Base-by-base conservation (phyloP, 2,329 filamentous ascomycete genomes). In the Fulvia fulva region DNA sequence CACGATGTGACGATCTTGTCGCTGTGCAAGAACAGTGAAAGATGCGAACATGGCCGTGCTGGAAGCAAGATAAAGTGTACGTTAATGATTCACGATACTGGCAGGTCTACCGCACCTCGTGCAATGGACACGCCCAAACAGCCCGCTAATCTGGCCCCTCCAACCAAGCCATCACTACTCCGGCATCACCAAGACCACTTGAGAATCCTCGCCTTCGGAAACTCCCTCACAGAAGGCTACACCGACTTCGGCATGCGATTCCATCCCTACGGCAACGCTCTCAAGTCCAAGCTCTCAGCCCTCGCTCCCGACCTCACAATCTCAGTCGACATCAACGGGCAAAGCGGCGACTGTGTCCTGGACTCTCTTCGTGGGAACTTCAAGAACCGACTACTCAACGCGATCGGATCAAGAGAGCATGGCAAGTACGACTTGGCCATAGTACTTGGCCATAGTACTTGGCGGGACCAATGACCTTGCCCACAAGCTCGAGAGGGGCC, bases 171-270 rank as follows among this genome's bases (percentile, higher is more conserved):
- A 16, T n/a, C 7, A 41, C 44, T 47, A 6, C 21, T 21, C 23
- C 21, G 22, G 22, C 44, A 47, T n/a, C 19, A 25, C n/a, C 8
- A 6, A 4, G 7, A 26, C 9, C 44, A 25, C 4, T 25, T 52
- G 14, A 22, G 50, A 37, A 43, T 52, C 6, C 19, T 52, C 21
- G 50, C 50, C 1, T 52, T 52, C 32, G 50, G 50, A 11, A 21
- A 52, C 50, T 52, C 50, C 21, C 50, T 52, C 5, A 52, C 50
- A 21, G 50, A 52, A 52, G 50, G 50, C 26, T 52, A 52, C 50
- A 52, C 50, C 4, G 50, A 52, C 50, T 52, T 37, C 14, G 50
- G 50, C 5, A 37, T 41, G 30, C 21, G 12, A 5, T 52, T 43
- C 22, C 30, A 52, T 14, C 50, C 50, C 1, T 52, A 52, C 12